Evolutionary conservation across 345 rosid genomes (phyloP).

Genomic region (Geranium rotundifolium): DNA sequence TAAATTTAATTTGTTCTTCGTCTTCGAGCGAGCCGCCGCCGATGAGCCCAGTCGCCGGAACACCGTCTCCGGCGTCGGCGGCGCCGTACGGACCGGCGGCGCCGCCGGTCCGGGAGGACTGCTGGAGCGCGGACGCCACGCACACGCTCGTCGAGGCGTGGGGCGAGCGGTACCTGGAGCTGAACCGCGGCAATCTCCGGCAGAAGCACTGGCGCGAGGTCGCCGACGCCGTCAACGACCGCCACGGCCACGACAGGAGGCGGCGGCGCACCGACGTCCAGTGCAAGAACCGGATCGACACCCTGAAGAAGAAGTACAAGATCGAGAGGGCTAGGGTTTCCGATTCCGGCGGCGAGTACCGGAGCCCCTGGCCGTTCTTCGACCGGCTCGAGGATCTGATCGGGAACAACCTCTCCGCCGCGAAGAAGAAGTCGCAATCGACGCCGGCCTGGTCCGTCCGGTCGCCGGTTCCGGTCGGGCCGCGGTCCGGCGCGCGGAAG

Average conservation of each 20-base stretch:
- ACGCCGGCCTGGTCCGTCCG: constrained; percentile 4
- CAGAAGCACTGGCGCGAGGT: constrained; percentile 55
- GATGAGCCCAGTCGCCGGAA: neutral
- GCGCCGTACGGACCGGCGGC: constrained; percentile 11
- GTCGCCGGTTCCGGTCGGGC: constrained; percentile 14
- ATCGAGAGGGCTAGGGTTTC: constrained; percentile 34
- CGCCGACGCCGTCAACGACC: constrained; percentile 38
- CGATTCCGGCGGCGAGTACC: constrained; percentile 12
- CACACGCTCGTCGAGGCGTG: constrained; percentile 66
- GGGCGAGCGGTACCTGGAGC: constrained; percentile 65
- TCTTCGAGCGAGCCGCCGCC: neutral
- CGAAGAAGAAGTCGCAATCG: constrained; percentile 8
- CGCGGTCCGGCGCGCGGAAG: constrained; percentile 15
- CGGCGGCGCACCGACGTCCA: constrained; percentile 38
- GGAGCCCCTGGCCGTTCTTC: constrained; percentile 34
- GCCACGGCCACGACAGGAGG: constrained; percentile 29
- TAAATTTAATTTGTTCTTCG: no score
- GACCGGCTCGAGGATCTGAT: constrained; percentile 23
- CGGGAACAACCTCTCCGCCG: constrained; percentile 14
- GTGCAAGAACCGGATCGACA: constrained; percentile 51
- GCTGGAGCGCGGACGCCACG: constrained; percentile 89
- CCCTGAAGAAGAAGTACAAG: constrained; percentile 43
- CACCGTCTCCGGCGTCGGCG: constrained; percentile 10
- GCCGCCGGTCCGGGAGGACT: constrained; percentile 64
- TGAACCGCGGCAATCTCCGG: constrained; percentile 74